Base-by-base conservation (phyloP, 148 eudicot species). In the Chenopodium album region DNA sequence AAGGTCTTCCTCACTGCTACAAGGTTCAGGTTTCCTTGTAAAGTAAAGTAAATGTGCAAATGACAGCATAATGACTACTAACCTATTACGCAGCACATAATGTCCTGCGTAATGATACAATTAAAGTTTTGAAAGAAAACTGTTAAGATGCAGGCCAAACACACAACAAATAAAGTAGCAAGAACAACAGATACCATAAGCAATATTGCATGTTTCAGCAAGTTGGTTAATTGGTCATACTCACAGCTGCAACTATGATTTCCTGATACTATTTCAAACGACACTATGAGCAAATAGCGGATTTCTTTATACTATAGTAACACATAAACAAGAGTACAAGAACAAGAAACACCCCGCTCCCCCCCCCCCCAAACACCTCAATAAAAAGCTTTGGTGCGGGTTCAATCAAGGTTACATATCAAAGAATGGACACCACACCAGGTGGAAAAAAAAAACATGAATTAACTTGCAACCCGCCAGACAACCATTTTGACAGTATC, bases 1-100 rank as follows among this genome's bases (percentile, higher is more conserved):
- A 73, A 86, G 81, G 72, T 82, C 84, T 81, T 86, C 87, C 78
- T 52, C 46, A 65, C 62, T 54, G 75, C 32, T 82, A 71, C 22
- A 81, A 31, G 88, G 84, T 3, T 73, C 32, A 59, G 85, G 77
- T 68, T 84, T 67, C 81, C 87, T 80, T 32, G 34, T 32, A 32
- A 32, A 1, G 26, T 26, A 26, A 26, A 26, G 26, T 26, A 26
- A 26, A 26, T 26, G 26, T 26, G 26, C 31, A 29, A 47, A 7
- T 50, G 22, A 26, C 62, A 47, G 26, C 34, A 48, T 0, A 9
- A 74, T 9, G 28, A 72, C 23, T 12, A 13, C 10, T 7, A 10
- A 46, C 14, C 3, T 34, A 62, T 22, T 62, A 62, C 22, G 1
- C 65, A 62, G 65, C 26, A 7, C 65, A 7, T 22, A 60, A 16